Evolutionary conservation across 2,329 filamentous ascomycete genomes (phyloP), one percentile per base, ranked within the genome.

Genomic region (Aspergillus caelatus): DNA sequence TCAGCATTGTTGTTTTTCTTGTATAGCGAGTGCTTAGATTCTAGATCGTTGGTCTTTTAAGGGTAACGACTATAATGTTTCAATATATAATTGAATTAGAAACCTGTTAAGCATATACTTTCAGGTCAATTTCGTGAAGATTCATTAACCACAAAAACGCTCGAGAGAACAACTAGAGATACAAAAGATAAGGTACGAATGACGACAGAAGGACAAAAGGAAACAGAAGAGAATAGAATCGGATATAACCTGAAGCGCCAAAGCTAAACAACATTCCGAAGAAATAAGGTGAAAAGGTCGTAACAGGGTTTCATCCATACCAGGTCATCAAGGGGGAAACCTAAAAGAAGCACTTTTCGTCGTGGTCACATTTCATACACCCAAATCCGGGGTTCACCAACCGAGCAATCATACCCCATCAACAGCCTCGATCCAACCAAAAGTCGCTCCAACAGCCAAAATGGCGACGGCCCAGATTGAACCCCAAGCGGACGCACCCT

Each of bases 401-500:
- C 14, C 14, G 48, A 30, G 26, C n/a, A 32, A 64, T 68, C 58
- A 78, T 68, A 78, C 71, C 7, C 74, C 76, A 58, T 78, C 76
- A 36, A 76, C 78, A 9, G 71, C 76, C 63, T 79, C 77, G 55
- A 80, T 74, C 79, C 78, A 81, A 32, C 72, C 73, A 66, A 77
- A 80, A 34, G 69, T 64, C 46, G 67, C 62, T 6, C 76, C 77
- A 34, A 71, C 70, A 11, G 65, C 63, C 62, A 75, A 45, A 2
- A 70, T 71, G 4, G 75, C 91, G 26, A 84, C 71, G n/a, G 86
- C 86, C 93, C 93, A 97, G 41, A 94, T 82, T 26, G 82, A 81
- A 2, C 91, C 88, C 83, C 93, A 98, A 0, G 85, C 86, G 3
- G 83, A 79, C 1, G 93, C 92, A 12, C 94, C 94, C 0, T 81